These are phyloP conservation scores for Solanum rostratum DNA, from an alignment of 257 asterid species.

Conservation along the genomic window DNA sequence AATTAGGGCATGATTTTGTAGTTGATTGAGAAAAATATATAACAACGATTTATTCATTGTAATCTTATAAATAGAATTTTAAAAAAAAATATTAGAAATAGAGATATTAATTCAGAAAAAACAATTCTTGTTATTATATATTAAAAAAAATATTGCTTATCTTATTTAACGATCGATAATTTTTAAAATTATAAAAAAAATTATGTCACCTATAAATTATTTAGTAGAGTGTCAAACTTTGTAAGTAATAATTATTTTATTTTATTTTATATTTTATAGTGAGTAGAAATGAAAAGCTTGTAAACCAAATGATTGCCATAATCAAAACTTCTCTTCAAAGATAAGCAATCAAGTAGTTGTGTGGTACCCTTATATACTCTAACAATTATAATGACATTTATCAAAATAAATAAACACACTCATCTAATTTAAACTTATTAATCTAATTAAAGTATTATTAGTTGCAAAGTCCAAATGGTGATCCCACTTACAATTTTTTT, in stretches of 20 bases:
- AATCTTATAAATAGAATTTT: background rate
- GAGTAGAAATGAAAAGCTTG: background rate
- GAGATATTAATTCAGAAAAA: no score
- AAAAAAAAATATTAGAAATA: background rate
- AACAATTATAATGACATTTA: conserved; percentile 13
- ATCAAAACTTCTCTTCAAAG: conserved; percentile 24
- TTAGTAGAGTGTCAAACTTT: background rate
- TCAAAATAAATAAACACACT: background rate
- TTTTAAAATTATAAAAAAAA: background rate
- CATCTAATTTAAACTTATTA: background rate
- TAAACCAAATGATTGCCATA: background rate
- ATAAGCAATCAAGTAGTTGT: conserved; percentile 25
- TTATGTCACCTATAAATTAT: background rate
- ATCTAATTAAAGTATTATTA: background rate
- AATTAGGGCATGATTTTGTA: background rate
- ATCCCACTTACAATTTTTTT: background rate
- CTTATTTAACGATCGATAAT: no score
- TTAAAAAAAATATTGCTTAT: background rate
- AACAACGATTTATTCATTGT: no score
- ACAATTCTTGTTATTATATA: no score
- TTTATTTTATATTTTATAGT: background rate
- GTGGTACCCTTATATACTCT: conserved; percentile 10
- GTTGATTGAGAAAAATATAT: background rate
- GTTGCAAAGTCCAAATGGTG: background rate
- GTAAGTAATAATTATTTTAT: background rate